These are phyloP conservation scores for Coprinellus aureogranulatus DNA, from an alignment of 768 basidiomycete species.

Conservation along the genomic window DNA sequence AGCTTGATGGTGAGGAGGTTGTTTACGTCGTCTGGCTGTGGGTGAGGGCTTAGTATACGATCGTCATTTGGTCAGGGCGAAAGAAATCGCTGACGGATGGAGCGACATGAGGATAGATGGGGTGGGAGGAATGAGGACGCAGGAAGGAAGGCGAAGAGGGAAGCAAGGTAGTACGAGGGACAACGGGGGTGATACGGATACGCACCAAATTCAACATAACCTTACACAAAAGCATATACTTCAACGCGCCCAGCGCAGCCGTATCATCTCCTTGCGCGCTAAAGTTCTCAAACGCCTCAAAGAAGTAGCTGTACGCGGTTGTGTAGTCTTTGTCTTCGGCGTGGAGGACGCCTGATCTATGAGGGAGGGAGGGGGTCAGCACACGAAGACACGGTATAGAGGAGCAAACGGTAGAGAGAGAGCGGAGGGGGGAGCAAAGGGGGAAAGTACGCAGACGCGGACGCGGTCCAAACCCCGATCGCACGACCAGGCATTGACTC, in stretches of 20 bases:
- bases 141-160: neutral
- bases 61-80: neutral
- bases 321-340: conserved; percentile 98
- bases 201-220: conserved; percentile 93
- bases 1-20: conserved; percentile 84
- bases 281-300: conserved; percentile 92
- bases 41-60: neutral
- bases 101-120: too few species aligned
- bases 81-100: too few species aligned
- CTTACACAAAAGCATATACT: conserved; percentile 98
- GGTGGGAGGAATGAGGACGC: too few species aligned
- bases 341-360: conserved; percentile 85
- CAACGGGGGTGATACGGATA: conserved; percentile 11
- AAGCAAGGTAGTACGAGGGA: neutral
- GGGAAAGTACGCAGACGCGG: too few species aligned
- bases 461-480: too few species aligned
- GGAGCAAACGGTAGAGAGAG: too few species aligned
- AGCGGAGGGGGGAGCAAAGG: too few species aligned
- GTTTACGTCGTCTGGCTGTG: conserved; percentile 91
- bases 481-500: too few species aligned
- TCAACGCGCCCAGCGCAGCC: conserved; percentile 75
- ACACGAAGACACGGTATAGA: too few species aligned
- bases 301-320: conserved; percentile 96
- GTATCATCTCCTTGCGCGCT: conserved; percentile 71
- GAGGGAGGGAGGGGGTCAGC: too few species aligned